phyloP scores from a whole-genome alignment of 192 early-diverging fungal species.

The Coemansia sp. region DNA sequence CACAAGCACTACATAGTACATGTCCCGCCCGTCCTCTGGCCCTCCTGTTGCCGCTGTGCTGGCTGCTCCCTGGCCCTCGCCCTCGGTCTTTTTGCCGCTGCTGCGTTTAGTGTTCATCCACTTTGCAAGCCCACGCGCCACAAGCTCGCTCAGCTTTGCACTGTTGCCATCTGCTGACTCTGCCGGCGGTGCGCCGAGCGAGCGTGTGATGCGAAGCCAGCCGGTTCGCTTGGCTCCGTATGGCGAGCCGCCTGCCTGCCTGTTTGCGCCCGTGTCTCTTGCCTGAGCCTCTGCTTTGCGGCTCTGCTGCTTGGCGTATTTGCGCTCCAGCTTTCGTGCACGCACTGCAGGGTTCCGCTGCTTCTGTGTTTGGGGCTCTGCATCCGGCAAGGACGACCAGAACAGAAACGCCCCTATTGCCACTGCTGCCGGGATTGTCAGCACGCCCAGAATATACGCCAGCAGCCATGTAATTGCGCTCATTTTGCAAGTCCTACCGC shows the following conservation, averaged over 20 bases:
- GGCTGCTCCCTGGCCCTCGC: neutral
- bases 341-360: constrained; percentile 3
- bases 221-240: constrained; percentile 45
- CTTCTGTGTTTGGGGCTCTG: neutral
- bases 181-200: constrained; percentile 23
- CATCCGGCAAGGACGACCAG: constrained; percentile 27
- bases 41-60: constrained; percentile 13
- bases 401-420: constrained; percentile 21
- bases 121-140: constrained; percentile 44
- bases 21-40: constrained; percentile 38
- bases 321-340: constrained; percentile 2
- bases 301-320: neutral
- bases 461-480: constrained; percentile 26
- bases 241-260: constrained; percentile 19
- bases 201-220: constrained; percentile 50
- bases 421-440: constrained; percentile 37
- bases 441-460: constrained; percentile 43
- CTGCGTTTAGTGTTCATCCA: constrained; percentile 37
- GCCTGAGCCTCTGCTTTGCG: neutral
- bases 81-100: constrained; percentile 25
- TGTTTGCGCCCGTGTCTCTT: neutral
- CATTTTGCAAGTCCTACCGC: constrained; percentile 13
- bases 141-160: constrained; percentile 39
- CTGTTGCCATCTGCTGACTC: constrained; percentile 18
- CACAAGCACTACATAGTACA: constrained; percentile 73